Conservation (phyloP, 2,329 filamentous ascomycete genomes). For the Orbilia quercus region DNA sequence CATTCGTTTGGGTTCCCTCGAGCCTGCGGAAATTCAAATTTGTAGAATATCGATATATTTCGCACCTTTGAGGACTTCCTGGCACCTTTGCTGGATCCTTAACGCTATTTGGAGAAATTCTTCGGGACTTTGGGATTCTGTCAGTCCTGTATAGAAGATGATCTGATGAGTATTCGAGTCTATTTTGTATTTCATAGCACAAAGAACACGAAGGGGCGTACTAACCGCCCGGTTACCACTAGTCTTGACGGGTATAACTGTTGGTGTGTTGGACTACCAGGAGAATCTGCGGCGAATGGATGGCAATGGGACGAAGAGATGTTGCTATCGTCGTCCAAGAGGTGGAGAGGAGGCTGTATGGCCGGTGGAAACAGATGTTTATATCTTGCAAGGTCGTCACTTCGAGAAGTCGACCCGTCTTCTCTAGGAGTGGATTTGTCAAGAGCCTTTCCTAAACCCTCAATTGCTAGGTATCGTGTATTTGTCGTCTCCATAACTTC, state of each 20-base stretch:
- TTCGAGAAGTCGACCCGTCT: constrained; percentile 1
- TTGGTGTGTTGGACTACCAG: constrained; percentile 17
- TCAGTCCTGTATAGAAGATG: constrained; percentile 25
- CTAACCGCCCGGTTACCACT: constrained; percentile 40
- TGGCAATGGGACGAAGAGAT: constrained; percentile 9
- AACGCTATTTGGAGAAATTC: constrained; percentile 26
- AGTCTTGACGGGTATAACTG: constrained; percentile 26
- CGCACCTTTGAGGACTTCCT: constrained; percentile 49
- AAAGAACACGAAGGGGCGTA: not conserved
- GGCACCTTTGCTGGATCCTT: constrained; percentile 35
- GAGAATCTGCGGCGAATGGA: constrained; percentile 17
- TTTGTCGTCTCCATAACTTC: constrained; percentile 19
- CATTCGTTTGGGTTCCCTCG: not conserved
- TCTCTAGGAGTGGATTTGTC: constrained; percentile 18
- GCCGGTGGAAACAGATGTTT: constrained; percentile 41
- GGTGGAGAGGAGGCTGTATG: constrained; percentile 20
- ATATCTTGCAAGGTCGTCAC: constrained; percentile 36
- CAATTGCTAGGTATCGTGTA: constrained; percentile 24
- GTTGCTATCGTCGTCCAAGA: constrained; percentile 29
- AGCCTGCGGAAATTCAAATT: not conserved
- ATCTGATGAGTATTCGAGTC: not conserved
- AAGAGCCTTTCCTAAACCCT: constrained; percentile 21
- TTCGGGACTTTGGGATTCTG: constrained; percentile 43
- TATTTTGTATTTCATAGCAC: not conserved
- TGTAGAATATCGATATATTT: not conserved